Base-by-base conservation (phyloP, 2,329 filamentous ascomycete genomes). In the Paradendryphiella salina region DNA sequence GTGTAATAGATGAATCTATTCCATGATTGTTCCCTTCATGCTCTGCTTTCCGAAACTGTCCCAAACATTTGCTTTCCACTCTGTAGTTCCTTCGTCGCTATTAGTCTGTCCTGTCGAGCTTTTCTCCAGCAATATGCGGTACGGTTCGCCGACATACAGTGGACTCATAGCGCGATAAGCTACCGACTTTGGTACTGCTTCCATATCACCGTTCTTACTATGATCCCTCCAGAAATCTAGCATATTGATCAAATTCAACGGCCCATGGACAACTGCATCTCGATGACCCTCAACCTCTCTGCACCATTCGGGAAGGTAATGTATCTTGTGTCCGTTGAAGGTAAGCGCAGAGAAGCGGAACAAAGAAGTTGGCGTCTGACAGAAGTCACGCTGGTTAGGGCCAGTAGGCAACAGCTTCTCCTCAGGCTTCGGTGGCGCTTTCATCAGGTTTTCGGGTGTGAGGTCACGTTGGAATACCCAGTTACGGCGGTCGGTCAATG, bases 341-440 rank as follows among this genome's bases (percentile, higher is more conserved):
- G 89, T 93, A 37, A 99, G 80, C 5, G 92, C 92, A 14, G 88
- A 93, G 78, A 95, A 99, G 47, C 93, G 85, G 75, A 96, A 96
- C 42, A 99, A 82, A 2, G 96, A 81, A 3, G 82, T 79, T 1
- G 82, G 78, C 4, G 86, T 85, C 3, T 91, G 90, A 0, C 75
- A 80, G 18, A 96, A 76, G 1, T 78, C 77, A 58, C 87, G 78
- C 9, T 35, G 43, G 21, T 57, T 13, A 8, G 28, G 17, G 5
- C 60, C 63, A 3, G 43, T 33, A 6, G 65, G 69, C 8, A 71
- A 21, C 0, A 52, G 34, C 39, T 61, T 60, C 14, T 57, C 46
- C 21, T 59, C 53, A 2, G 64, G 64, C 31, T 42, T 61, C 4
- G 58, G 45, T 2, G 51, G 50, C 13, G 52, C 50, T 29, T 54